phyloP scores from a whole-genome alignment of 225 moss, liverwort and hornwort species.

The Climacium dendroides region DNA sequence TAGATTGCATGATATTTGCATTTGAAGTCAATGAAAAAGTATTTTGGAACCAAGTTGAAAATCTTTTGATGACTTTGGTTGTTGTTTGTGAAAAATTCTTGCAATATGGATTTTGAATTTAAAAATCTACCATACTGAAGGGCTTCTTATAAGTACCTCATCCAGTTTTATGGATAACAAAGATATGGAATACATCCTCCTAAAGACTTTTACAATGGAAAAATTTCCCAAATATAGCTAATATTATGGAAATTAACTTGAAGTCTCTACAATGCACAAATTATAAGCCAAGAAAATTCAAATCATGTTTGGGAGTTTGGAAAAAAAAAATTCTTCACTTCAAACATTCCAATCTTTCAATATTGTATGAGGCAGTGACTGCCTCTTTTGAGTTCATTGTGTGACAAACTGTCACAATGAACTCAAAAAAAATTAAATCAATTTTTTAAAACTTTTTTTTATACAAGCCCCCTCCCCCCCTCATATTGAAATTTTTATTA shows the following conservation, averaged over 20 bases:
- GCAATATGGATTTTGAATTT: not conserved
- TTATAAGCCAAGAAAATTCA: not conserved
- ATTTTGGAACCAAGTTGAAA: rapidly evolving
- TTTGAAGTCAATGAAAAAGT: no score
- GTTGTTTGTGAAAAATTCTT: not conserved
- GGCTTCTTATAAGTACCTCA: no score
- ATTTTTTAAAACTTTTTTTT: no score
- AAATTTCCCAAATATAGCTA: not conserved
- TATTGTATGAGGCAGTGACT: no score
- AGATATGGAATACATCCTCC: not conserved
- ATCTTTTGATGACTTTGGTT: not conserved
- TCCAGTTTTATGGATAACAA: not conserved
- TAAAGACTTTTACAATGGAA: not conserved
- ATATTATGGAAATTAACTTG: not conserved
- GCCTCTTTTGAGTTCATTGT: no score
- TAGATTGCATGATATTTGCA: not conserved
- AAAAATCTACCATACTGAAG: not conserved
- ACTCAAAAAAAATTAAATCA: no score
- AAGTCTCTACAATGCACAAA: not conserved
- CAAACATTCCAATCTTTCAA: not conserved
- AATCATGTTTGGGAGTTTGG: not conserved
- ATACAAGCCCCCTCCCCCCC: no score
- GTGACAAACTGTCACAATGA: no score
- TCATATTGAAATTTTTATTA: no score
- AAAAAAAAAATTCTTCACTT: not conserved